Evolutionary conservation across 2,329 filamentous ascomycete species (phyloP).

Genomic region (Meredithiella fracta): DNA sequence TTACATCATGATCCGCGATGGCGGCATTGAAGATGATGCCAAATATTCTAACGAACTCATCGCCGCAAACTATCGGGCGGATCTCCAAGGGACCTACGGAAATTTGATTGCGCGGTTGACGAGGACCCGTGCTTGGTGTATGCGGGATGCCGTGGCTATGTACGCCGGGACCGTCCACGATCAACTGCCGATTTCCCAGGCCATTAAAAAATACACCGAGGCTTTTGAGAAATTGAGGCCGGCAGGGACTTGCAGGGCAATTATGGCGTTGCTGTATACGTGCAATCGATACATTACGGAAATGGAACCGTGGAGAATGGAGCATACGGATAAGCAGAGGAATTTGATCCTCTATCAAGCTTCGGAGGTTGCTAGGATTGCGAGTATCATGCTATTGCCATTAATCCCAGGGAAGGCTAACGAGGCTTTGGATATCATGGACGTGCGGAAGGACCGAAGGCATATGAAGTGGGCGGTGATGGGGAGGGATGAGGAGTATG

Average conservation of each 20-base stretch:
- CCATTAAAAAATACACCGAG: slow-evolving; percentile 7
- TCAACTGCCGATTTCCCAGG: slow-evolving; percentile 10
- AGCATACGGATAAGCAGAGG: slow-evolving; percentile 24
- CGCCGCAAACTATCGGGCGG: slow-evolving; percentile 60
- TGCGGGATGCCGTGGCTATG: slow-evolving; percentile 37
- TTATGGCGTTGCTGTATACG: slow-evolving; percentile 13
- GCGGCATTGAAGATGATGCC: slow-evolving; percentile 59
- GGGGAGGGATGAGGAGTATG: slow-evolving; percentile 55
- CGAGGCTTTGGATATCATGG: slow-evolving; percentile 59
- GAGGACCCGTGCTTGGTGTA: slow-evolving; percentile 51
- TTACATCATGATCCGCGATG: slow-evolving; percentile 73
- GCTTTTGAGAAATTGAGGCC: slow-evolving; percentile 14
- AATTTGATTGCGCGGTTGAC: slow-evolving; percentile 62
- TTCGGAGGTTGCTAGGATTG: slow-evolving; percentile 62
- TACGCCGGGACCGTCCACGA: neutral
- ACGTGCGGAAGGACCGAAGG: slow-evolving; percentile 47
- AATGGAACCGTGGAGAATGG: slow-evolving; percentile 47
- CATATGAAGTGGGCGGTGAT: slow-evolving; percentile 44
- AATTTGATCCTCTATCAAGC: slow-evolving; percentile 50
- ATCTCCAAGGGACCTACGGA: slow-evolving; percentile 60
- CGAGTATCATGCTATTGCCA: slow-evolving; percentile 73
- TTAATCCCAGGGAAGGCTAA: slow-evolving; percentile 70
- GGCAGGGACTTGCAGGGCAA: slow-evolving; percentile 9
- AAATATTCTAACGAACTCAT: slow-evolving; percentile 73
- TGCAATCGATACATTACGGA: slow-evolving; percentile 36